Conservation (phyloP, 345 rosid species). For the Pugionium cornutum region DNA sequence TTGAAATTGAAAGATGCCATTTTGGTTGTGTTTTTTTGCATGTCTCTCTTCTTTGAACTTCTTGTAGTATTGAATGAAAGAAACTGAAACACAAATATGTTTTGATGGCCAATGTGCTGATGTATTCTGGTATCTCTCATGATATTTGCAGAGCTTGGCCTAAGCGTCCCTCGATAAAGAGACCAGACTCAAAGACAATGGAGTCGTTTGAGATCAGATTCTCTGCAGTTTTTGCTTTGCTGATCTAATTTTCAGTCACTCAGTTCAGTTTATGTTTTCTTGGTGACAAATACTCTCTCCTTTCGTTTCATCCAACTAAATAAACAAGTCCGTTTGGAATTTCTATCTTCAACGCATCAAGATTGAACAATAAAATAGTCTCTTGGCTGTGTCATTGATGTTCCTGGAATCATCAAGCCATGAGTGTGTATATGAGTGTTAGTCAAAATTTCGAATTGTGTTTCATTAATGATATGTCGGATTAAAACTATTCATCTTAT, state of each 20-base stretch:
- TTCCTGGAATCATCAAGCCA: neutral
- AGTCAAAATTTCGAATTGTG: no score
- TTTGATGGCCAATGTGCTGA: slow-evolving; percentile 18
- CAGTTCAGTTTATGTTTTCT: slow-evolving; percentile 18
- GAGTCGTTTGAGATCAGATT: slow-evolving; percentile 22
- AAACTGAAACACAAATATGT: slow-evolving; percentile 6
- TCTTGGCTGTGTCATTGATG: neutral
- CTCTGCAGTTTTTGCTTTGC: slow-evolving; percentile 22
- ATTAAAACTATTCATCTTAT: neutral
- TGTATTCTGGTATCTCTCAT: slow-evolving; percentile 8
- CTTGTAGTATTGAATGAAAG: slow-evolving; percentile 2
- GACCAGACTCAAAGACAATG: slow-evolving; percentile 23
- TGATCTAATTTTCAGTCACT: slow-evolving; percentile 17
- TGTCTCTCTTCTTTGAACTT: neutral
- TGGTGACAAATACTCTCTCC: slow-evolving; percentile 3
- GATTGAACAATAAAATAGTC: slow-evolving; percentile 5
- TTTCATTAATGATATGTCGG: no score
- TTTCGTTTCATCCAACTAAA: slow-evolving; percentile 4
- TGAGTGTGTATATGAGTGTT: neutral
- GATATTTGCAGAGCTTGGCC: slow-evolving; percentile 63
- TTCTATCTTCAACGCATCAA: slow-evolving; percentile 16
- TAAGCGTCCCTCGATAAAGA: slow-evolving; percentile 74
- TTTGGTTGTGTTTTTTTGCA: slow-evolving; percentile 9
- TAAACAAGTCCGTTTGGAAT: neutral
- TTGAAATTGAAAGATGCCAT: slow-evolving; percentile 2